Percentiles rank a stretch among this genome's conserved stretches.
Conservation (phyloP, 129 eudicot species). For the Solidago caesia region DNA sequence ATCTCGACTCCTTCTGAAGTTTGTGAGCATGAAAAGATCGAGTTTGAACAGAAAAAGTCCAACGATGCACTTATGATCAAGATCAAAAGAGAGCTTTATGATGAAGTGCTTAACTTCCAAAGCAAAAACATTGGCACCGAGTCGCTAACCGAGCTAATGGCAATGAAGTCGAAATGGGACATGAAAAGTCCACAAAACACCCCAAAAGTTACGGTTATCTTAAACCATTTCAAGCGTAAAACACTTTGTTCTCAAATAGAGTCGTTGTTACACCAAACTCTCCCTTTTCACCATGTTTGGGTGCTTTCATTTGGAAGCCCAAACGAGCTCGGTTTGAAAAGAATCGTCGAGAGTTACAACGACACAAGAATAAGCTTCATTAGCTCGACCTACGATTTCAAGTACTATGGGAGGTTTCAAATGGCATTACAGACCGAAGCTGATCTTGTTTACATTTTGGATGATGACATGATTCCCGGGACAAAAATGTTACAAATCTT, state of each 20-base stretch:
- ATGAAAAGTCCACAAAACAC: constrained; percentile 35
- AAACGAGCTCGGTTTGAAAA: constrained; percentile 51
- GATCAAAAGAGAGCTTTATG: constrained; percentile 71
- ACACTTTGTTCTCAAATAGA: constrained; percentile 90
- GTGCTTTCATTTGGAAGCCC: constrained; percentile 93
- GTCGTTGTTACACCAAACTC: constrained; percentile 77
- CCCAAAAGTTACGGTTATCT: constrained; percentile 78
- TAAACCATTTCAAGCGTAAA: constrained; percentile 89
- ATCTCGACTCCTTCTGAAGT: constrained; percentile 47
- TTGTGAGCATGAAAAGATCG: constrained; percentile 85
- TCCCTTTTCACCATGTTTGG: constrained; percentile 95
- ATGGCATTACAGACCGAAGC: constrained; percentile 92
- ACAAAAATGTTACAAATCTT: constrained; percentile 76
- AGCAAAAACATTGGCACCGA: constrained; percentile 50
- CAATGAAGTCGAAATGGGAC: constrained; percentile 86
- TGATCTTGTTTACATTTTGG: constrained; percentile 82
- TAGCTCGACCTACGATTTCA: constrained; percentile 82
- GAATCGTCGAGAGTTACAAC: constrained; percentile 81
- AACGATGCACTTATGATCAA: constrained; percentile 79
- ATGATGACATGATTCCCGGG: constrained; percentile 97
- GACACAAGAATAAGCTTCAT: constrained; percentile 79
- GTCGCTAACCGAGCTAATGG: constrained; percentile 64
- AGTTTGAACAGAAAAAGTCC: constrained; percentile 88
- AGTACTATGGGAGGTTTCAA: constrained; percentile 92
- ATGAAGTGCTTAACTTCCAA: constrained; percentile 62